Conservation (phyloP, 305 asterid species). For the Solanum hybrid region DNA sequence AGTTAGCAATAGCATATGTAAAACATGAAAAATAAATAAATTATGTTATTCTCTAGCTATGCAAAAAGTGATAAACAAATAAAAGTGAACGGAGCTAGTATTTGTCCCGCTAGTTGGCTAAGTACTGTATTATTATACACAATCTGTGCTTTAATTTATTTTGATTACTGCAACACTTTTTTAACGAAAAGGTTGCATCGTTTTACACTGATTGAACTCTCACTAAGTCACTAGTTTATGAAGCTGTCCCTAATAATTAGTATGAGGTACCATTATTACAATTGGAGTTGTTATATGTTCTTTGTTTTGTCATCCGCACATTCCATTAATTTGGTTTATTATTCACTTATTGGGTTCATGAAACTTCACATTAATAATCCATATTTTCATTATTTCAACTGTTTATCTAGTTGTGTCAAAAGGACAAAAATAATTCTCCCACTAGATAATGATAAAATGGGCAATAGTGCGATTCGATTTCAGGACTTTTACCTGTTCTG, state of each 20-base stretch:
- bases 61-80: not conserved
- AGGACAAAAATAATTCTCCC: not conserved
- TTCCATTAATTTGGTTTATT: not conserved
- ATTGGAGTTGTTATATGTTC: not conserved
- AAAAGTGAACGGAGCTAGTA: not conserved
- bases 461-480: too few relatives aligned
- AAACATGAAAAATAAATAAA: not conserved
- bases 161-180: not conserved
- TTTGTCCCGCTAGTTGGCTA: not conserved
- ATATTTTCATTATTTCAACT: not conserved
- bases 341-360: not conserved
- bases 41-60: not conserved
- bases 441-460: not conserved
- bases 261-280: not conserved
- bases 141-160: not conserved
- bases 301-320: not conserved
- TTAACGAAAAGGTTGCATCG: not conserved
- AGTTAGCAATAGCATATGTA: not conserved
- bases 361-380: not conserved
- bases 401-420: not conserved
- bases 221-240: not conserved
- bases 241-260: not conserved
- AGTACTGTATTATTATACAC: not conserved
- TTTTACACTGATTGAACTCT: not conserved
- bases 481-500: fast-evolving